These are phyloP conservation scores for Hypholoma fasciculare DNA, from an alignment of 768 basidiomycete genomes.

Conservation along the genomic window DNA sequence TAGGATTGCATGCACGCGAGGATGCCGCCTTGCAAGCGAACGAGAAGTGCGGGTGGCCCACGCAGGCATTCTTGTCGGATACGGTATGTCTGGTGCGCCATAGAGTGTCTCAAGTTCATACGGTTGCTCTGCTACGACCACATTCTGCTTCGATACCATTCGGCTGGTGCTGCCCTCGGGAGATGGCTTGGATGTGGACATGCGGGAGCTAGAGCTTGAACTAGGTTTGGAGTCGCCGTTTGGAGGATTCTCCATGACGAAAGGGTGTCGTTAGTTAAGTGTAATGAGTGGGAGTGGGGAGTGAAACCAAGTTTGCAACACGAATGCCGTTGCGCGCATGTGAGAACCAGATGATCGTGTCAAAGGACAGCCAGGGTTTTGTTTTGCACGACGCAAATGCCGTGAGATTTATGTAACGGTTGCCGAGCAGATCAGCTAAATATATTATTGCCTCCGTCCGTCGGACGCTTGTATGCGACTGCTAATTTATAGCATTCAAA, in stretches of 20 bases:
- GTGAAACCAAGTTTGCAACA: conserved; percentile 6
- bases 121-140: conserved; percentile 10
- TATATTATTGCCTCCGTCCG: too few relatives aligned
- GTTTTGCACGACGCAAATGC: not conserved
- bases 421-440: too few relatives aligned
- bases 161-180: not conserved
- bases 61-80: conserved; percentile 7
- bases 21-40: conserved; percentile 18
- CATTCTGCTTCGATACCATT: conserved; percentile 12
- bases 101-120: conserved; percentile 19
- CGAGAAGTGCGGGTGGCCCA: conserved; percentile 18
- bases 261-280: not conserved
- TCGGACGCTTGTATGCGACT: too few relatives aligned
- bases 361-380: not conserved
- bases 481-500: too few relatives aligned
- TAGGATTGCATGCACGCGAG: conserved; percentile 18
- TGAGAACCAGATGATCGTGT: conserved; percentile 1
- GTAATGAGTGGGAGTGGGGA: not conserved
- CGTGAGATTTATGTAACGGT: too few relatives aligned
- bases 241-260: conserved; percentile 6
- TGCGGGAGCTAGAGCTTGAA: conserved; percentile 16
- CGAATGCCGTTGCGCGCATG: not conserved
- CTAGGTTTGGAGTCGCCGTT: not conserved
- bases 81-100: conserved; percentile 9
- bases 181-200: conserved; percentile 11